These are phyloP conservation scores for Carpinus viminea DNA, from an alignment of 306 rosid species.

Conservation along the genomic window DNA sequence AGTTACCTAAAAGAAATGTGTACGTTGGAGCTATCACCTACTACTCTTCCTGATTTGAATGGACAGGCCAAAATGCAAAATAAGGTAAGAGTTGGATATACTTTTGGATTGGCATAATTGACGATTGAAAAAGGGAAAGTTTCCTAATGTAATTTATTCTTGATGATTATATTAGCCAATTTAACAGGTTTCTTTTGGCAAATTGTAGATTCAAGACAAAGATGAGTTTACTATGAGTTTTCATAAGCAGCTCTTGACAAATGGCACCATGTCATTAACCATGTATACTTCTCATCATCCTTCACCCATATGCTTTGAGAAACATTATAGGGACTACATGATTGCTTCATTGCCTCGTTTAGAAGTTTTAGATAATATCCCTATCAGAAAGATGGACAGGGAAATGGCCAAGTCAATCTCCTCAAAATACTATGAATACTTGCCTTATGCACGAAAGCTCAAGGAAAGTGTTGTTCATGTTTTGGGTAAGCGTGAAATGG, in stretches of 20 bases:
- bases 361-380: conserved; percentile 62
- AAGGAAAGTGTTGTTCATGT: conserved; percentile 65
- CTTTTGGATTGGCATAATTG: not conserved
- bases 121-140: not conserved
- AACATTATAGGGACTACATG: conserved; percentile 78
- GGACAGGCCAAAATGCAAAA: conserved; percentile 38
- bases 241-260: conserved; percentile 35
- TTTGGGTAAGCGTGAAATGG: conserved; percentile 65
- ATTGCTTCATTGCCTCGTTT: conserved; percentile 67
- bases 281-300: conserved; percentile 59
- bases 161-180: conserved; percentile 2
- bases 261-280: conserved; percentile 40
- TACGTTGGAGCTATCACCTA: conserved; percentile 35
- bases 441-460: conserved; percentile 60
- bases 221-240: conserved; percentile 35
- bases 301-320: conserved; percentile 80
- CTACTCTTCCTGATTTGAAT: conserved; percentile 41
- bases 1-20: conserved; percentile 38
- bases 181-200: conserved; percentile 37
- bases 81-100: conserved; percentile 44
- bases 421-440: conserved; percentile 59
- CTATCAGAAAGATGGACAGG: conserved; percentile 58
- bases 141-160: not conserved
- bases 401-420: conserved; percentile 54
- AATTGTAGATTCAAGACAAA: conserved; percentile 45